Evolutionary conservation across 176 grass and related monocot genomes (phyloP), one percentile per base, ranked within the genome.

Genomic region (Miscanthus lutarioriparius): DNA sequence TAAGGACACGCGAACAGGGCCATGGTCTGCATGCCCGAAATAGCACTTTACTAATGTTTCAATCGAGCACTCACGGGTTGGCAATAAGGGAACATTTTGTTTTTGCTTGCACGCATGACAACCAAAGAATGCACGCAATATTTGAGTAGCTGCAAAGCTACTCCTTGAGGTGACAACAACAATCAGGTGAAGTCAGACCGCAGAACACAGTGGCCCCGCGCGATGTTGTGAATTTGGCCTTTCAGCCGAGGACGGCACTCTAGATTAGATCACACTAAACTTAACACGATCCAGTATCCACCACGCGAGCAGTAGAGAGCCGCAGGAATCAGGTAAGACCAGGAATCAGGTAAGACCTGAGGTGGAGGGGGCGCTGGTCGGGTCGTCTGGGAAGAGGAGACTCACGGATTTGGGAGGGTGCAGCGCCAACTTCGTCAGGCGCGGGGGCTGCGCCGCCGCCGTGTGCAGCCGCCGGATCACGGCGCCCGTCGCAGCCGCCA

Each of bases 361-460:
- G 47, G 25, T 19, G n/a, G 23, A 26, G 2, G 72, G 6, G 9
- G 32, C 19, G 13, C 8, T 33, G 53, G 53, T 1, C 17, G 27
- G 53, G 53, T 1, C 17, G 27, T 27, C 19, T 6, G 6, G 27
- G 20, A 66, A n/a, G 63, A 0, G 33, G 11, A 7, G 25, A 15
- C 82, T 91, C 86, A 93, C 96, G 3, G 74, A 88, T 84, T 95
- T 93, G 67, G 93, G 93, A 15, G 77, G 45, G 20, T 72, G 89
- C 72, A 98, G 83, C 16, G 89, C 63, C 74, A 98, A 71, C 71
- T 88, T 98, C 79, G 78, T 92, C 48, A 95, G 89, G 37, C 83
- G 89, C 49, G 89, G 91, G 56, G 89, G 11, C 15, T 75, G 85
- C 59, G 86, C 64, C 44, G 82, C 75, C 45, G 73, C 76, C 71